These are phyloP conservation scores for Agrostemma githago DNA, from an alignment of 148 eudicot species.

Conservation along the genomic window DNA sequence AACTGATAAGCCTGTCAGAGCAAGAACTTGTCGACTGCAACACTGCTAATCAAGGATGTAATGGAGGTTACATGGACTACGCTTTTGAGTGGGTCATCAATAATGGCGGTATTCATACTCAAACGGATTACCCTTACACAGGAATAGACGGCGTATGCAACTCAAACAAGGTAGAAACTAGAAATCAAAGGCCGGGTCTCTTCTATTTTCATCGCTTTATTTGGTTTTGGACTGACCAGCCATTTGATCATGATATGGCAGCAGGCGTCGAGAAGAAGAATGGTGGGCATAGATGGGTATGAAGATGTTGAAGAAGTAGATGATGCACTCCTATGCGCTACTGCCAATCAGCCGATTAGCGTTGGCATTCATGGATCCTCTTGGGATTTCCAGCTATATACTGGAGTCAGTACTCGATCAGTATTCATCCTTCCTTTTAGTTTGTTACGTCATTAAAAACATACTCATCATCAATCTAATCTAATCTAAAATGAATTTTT, in stretches of 20 bases:
- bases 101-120: conserved; percentile 52
- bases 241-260: conserved; percentile 1
- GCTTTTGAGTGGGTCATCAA: conserved; percentile 58
- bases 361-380: conserved; percentile 51
- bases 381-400: conserved; percentile 51
- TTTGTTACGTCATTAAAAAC: no score
- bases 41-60: conserved; percentile 42
- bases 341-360: conserved; percentile 51
- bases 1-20: conserved; percentile 57
- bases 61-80: conserved; percentile 55
- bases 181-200: no score
- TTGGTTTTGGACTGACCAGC: no score
- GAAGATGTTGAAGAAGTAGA: conserved; percentile 45
- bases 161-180: conserved; percentile 35
- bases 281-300: conserved; percentile 33
- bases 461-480: not conserved
- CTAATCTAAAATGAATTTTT: not conserved
- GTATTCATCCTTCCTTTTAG: not conserved
- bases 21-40: conserved; percentile 57
- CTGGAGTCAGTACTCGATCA: conserved; percentile 35
- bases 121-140: conserved; percentile 51
- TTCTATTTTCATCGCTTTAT: no score
- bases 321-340: conserved; percentile 49
- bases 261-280: conserved; percentile 25
- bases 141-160: conserved; percentile 39